Percentiles rank a stretch among this genome's conserved stretches.
These are phyloP conservation scores for Chytridium lagenaria DNA, from an alignment of 371 early-diverging fungal genomes.

Conservation along the genomic window DNA sequence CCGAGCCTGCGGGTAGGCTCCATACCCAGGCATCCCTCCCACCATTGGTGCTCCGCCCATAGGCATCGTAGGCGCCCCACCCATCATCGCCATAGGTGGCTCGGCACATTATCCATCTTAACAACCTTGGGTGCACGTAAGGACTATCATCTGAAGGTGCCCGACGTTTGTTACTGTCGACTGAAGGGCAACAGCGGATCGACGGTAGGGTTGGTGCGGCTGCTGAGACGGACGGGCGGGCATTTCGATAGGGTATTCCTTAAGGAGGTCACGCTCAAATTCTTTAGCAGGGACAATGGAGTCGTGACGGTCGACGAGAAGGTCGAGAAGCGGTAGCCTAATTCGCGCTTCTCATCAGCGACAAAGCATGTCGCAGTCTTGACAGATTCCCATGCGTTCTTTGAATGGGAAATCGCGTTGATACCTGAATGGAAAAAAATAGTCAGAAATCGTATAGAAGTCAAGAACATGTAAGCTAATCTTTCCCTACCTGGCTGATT, in stretches of 20 bases:
- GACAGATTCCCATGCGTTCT: slow-evolving; percentile 55
- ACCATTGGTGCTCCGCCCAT: too few relatives aligned
- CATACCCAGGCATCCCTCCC: too few relatives aligned
- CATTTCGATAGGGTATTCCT: slow-evolving; percentile 16
- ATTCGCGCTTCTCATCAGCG: slow-evolving; percentile 53
- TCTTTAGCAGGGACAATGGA: slow-evolving; percentile 25
- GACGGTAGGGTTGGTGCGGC: background rate
- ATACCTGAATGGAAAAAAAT: slow-evolving; percentile 42
- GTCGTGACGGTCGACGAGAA: slow-evolving; percentile 56
- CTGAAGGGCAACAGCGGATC: background rate
- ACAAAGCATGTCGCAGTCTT: slow-evolving; percentile 46
- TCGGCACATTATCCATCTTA: background rate
- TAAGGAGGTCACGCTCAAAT: slow-evolving; percentile 34
- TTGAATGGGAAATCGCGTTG: slow-evolving; percentile 47
- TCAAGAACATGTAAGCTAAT: too few relatives aligned
- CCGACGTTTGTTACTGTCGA: background rate
- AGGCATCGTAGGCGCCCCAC: too few relatives aligned
- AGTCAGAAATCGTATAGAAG: too few relatives aligned
- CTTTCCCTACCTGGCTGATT: slow-evolving; percentile 62
- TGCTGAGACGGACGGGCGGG: slow-evolving; percentile 16
- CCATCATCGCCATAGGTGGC: too few relatives aligned
- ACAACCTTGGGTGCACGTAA: slow-evolving; percentile 12
- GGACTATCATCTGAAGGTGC: slow-evolving; percentile 11
- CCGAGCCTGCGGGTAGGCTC: slow-evolving; percentile 17
- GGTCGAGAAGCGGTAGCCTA: slow-evolving; percentile 59